Evolutionary conservation across 2,329 filamentous ascomycete genomes (phyloP).

Genomic region (Beauveria bassiana): DNA sequence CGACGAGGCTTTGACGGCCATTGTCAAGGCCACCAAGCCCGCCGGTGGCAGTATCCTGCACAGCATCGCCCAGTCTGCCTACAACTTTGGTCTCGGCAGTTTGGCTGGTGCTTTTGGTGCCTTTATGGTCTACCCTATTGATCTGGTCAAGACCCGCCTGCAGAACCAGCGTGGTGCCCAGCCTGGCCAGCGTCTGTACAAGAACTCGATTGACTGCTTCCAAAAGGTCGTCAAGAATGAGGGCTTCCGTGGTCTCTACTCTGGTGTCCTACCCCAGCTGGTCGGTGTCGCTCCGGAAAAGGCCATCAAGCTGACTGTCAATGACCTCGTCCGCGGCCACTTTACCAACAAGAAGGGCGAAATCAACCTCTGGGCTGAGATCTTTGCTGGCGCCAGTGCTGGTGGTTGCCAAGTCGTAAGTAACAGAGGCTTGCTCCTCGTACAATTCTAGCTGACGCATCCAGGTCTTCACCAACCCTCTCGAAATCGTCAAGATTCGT

Average conservation of each 20-base stretch:
- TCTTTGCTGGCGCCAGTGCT: constrained; percentile 80
- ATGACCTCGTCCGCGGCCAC: constrained; percentile 76
- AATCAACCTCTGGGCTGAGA: constrained; percentile 64
- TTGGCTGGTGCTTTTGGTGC: constrained; percentile 93
- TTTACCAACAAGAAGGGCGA: constrained; percentile 69
- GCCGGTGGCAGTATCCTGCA: constrained; percentile 40
- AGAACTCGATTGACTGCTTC: constrained; percentile 94
- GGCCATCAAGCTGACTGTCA: constrained; percentile 98
- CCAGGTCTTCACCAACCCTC: constrained; percentile 90
- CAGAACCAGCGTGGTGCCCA: constrained; percentile 86
- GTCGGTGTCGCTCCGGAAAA: constrained; percentile 99
- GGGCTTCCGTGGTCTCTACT: constrained; percentile 83
- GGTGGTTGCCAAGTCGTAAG: constrained; percentile 93
- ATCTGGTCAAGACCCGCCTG: constrained; percentile 96
- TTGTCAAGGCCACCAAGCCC: constrained; percentile 30
- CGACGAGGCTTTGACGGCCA: constrained; percentile 32
- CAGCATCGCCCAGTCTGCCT: constrained; percentile 59
- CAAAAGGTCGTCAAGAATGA: constrained; percentile 91
- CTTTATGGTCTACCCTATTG: constrained; percentile 99
- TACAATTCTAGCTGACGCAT: neutral
- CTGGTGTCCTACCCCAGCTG: constrained; percentile 87
- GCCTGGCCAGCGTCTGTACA: constrained; percentile 84
- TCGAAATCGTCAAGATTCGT: constrained; percentile 99
- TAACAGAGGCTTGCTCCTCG: constrained; percentile 20
- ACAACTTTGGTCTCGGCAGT: constrained; percentile 86